A percentile compares a stretch with the other conserved stretches of the same genome.
These are phyloP conservation scores for Exophiala aquamarina DNA, from an alignment of 2,329 filamentous ascomycete species.

Conservation along the genomic window DNA sequence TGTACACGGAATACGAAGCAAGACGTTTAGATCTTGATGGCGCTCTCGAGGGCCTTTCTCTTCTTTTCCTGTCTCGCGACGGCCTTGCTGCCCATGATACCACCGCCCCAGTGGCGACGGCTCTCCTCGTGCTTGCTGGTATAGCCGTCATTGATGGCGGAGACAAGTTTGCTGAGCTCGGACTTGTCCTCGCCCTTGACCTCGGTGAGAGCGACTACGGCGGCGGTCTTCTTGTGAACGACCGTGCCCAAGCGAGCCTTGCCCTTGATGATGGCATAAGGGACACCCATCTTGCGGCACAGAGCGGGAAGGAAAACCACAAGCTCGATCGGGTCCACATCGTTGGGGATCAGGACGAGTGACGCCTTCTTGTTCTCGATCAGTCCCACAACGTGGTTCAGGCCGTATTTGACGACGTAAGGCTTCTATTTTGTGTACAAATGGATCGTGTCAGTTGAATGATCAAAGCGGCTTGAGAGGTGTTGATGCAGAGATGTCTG, in stretches of 20 bases:
- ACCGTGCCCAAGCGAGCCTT: constrained; percentile 99
- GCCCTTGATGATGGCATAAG: constrained; percentile 99
- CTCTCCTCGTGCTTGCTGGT: constrained; percentile 89
- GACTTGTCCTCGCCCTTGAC: constrained; percentile 97
- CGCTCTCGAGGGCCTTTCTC: constrained; percentile 87
- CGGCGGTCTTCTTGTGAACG: constrained; percentile 99
- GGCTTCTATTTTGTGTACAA: constrained; percentile 64
- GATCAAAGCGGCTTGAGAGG: neutral
- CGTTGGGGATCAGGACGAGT: constrained; percentile 97
- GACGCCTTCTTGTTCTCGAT: constrained; percentile 99
- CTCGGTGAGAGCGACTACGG: constrained; percentile 93
- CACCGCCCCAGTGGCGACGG: constrained; percentile 96
- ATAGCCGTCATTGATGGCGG: constrained; percentile 97
- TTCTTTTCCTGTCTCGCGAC: constrained; percentile 76
- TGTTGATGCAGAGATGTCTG: no score
- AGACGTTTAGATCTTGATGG: constrained; percentile 89
- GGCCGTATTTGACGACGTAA: constrained; percentile 98
- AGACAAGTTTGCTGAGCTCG: constrained; percentile 95
- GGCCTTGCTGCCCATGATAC: constrained; percentile 98
- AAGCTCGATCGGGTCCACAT: constrained; percentile 99
- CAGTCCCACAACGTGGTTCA: constrained; percentile 97
- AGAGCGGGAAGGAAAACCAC: constrained; percentile 98
- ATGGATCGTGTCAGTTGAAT: neutral
- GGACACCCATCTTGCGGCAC: constrained; percentile 99
- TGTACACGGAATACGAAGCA: neutral